These are phyloP conservation scores for Fomitiporia mediterranea DNA, from an alignment of 1,284 basidiomycete genomes.

Conservation along the genomic window DNA sequence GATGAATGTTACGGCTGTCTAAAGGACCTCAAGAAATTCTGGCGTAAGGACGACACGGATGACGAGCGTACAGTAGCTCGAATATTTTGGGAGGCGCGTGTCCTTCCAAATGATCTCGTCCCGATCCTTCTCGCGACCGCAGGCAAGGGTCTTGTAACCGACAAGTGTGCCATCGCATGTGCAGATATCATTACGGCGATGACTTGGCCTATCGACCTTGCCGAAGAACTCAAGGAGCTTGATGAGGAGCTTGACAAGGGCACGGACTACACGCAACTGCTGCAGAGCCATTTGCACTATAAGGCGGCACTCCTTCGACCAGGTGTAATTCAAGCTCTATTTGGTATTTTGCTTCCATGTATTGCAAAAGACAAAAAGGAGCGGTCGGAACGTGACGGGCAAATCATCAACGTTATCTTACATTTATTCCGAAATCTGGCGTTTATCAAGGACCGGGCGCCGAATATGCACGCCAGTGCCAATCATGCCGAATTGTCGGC, in stretches of 20 bases:
- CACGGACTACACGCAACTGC: constrained; percentile 82
- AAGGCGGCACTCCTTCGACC: constrained; percentile 72
- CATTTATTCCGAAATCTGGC: constrained; percentile 87
- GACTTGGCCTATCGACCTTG: constrained; percentile 96
- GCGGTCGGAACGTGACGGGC: constrained; percentile 73
- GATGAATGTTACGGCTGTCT: constrained; percentile 83
- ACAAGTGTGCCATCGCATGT: constrained; percentile 81
- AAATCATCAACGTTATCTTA: constrained; percentile 84
- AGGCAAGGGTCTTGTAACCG: constrained; percentile 71
- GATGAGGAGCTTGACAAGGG: constrained; percentile 72
- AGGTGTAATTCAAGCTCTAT: constrained; percentile 62
- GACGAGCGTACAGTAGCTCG: constrained; percentile 92
- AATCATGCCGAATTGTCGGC: constrained; percentile 73
- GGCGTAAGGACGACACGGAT: constrained; percentile 92
- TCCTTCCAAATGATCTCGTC: constrained; percentile 81
- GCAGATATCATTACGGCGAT: constrained; percentile 89
- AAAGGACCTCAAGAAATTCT: constrained; percentile 90
- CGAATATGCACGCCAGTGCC: constrained; percentile 61
- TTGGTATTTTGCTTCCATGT: constrained; percentile 66
- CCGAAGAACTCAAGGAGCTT: constrained; percentile 86
- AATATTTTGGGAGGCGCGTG: constrained; percentile 79
- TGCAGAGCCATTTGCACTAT: constrained; percentile 80
- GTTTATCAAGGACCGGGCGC: constrained; percentile 79
- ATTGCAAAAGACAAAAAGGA: constrained; percentile 59
- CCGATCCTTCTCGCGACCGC: constrained; percentile 80